A percentile compares a stretch with the other conserved stretches of the same genome.
Evolutionary conservation across 768 basidiomycete species (phyloP).

Genomic region (Amanita exitialis): DNA sequence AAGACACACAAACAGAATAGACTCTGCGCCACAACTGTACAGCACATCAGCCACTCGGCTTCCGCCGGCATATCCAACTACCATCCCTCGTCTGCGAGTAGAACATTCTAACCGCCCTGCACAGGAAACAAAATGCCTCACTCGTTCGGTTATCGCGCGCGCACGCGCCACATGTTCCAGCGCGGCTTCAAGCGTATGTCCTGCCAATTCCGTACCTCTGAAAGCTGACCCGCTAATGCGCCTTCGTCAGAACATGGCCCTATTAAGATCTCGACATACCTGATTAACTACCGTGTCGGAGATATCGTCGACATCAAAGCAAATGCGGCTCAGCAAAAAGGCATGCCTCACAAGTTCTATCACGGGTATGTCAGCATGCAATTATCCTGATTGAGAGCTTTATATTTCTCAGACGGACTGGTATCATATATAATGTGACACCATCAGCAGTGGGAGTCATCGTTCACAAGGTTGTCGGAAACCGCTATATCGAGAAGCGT

Average conservation of each 20-base stretch:
- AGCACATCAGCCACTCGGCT: conserved; percentile 61
- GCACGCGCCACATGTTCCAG: conserved; percentile 99
- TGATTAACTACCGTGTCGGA: conserved; percentile 88
- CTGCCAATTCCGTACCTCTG: conserved; percentile 6
- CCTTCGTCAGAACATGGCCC: conserved; percentile 70
- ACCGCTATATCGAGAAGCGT: conserved; percentile 98
- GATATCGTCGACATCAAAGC: conserved; percentile 99
- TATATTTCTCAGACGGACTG: conserved; percentile 64
- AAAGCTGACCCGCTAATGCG: conserved; percentile 7
- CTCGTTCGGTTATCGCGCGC: conserved; percentile 99
- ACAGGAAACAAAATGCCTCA: conserved; percentile 80
- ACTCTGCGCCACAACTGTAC: conserved; percentile 47
- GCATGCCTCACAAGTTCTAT: conserved; percentile 99
- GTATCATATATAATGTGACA: conserved; percentile 97
- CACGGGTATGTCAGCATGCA: conserved; percentile 61
- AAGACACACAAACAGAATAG: conserved; percentile 29
- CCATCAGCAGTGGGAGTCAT: conserved; percentile 92
- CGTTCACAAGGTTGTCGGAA: conserved; percentile 96
- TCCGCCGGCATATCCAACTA: conserved; percentile 29
- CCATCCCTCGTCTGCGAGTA: conserved; percentile 37
- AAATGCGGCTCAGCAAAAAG: conserved; percentile 98
- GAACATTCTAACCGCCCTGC: conserved; percentile 5
- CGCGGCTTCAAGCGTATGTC: conserved; percentile 90
- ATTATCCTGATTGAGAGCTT: not conserved
- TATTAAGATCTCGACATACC: conserved; percentile 85